Conservation (phyloP, 768 basidiomycete species). For the Hypholoma sublateritium region DNA sequence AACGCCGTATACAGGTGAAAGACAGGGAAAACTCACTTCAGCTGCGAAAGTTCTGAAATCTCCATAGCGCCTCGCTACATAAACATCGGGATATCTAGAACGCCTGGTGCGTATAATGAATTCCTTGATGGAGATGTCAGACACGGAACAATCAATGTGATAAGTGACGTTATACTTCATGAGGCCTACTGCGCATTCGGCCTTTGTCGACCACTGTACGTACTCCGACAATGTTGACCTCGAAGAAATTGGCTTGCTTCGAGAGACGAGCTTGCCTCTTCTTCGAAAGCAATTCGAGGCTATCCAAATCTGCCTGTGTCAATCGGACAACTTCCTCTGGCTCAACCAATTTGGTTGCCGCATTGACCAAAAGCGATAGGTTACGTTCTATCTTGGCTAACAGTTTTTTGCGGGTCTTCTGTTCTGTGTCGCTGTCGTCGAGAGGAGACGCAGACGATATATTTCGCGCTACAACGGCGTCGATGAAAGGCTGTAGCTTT, state of each 20-base stretch:
- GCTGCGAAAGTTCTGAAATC: constrained; percentile 89
- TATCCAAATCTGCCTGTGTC: constrained; percentile 78
- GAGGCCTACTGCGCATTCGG: constrained; percentile 78
- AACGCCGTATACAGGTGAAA: constrained; percentile 5
- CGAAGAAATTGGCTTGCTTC: constrained; percentile 61
- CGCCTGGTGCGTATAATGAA: constrained; percentile 91
- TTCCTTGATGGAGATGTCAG: constrained; percentile 54
- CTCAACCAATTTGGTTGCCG: constrained; percentile 81
- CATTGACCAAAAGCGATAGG: constrained; percentile 75
- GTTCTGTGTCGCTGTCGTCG: constrained; percentile 52
- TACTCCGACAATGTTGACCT: constrained; percentile 90
- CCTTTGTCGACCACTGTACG: constrained; percentile 82
- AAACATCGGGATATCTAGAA: constrained; percentile 69
- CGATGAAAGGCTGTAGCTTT: constrained; percentile 94
- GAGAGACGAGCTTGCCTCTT: constrained; percentile 52
- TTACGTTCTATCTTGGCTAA: constrained; percentile 83
- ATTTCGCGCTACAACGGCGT: constrained; percentile 78
- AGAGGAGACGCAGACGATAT: constrained; percentile 61
- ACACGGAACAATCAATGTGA: background rate
- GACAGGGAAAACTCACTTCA: constrained; percentile 51
- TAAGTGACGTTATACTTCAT: constrained; percentile 63
- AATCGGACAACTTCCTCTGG: constrained; percentile 89
- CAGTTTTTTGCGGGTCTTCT: constrained; percentile 65
- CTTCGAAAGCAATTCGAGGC: constrained; percentile 71
- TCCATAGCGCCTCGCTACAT: constrained; percentile 90